Evolutionary conservation across 148 eudicot genomes (phyloP), one percentile per base, ranked within the genome.

Genomic region (Fagopyrum homotropicum): DNA sequence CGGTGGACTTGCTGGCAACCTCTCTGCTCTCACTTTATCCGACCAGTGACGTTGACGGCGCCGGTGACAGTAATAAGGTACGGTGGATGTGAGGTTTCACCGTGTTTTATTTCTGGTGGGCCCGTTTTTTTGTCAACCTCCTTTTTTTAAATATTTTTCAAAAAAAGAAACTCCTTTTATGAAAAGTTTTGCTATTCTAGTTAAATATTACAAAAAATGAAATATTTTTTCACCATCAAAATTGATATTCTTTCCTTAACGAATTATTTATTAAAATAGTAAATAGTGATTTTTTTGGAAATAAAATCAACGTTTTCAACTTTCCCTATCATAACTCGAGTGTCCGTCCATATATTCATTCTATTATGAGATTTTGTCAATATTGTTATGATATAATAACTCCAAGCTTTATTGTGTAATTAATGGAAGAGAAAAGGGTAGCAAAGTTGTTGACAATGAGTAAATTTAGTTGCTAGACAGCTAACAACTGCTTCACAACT

Each of bases 1-100:
- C 74, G 6, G 55, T 72, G 29, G 74, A 72, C 40, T 35, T 72
- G 30, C 74, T 72, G 4, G 74, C 74, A 8, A 11, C 7, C n/a
- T 46, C 74, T 52, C 30, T 72, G 54, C 14, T 19, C 40, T 17
- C 54, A 30, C 30, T 72, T 10, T 19, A 11, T 4, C 15, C 54
- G 9, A 30, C 9, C 35, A 30, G 7, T 6, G 26, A 6, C 16
- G 61, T n/a, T 56, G 55, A 16, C 14, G 66, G 29, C 17, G 68
- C 51, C 11, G 64, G 48, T 17, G 56, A 30, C 1, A 73, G n/a
- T 45, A 40, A 52, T 55, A 43, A 56, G 66, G 63, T 73, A 11
- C 71, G 40, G 40, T 35, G 40, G 40, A 35, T 35, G 71, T 43
- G 19, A 40, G 69, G 6, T 6, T 29, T 4, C 45, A 30, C 44